Conservation (phyloP, 192 early-diverging fungal genomes). For the Backusella sp. region DNA sequence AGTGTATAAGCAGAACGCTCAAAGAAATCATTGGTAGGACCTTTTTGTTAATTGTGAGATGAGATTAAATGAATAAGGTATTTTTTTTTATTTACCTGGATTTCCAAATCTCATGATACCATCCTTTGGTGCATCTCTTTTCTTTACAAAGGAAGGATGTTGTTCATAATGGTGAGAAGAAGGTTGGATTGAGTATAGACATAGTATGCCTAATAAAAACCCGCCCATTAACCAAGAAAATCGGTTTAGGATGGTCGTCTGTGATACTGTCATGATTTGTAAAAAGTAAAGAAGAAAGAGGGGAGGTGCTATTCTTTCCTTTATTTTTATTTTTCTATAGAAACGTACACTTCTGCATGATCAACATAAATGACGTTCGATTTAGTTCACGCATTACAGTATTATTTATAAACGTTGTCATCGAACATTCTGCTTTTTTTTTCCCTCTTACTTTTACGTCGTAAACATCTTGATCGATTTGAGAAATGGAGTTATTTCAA, state of each 20-base stretch:
- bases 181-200: neutral
- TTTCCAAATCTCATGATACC: conserved; percentile 26
- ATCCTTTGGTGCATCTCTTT: neutral
- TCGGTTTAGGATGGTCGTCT: neutral
- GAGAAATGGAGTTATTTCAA: neutral
- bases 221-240: neutral
- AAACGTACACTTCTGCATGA: neutral
- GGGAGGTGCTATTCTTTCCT: neutral
- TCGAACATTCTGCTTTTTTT: neutral
- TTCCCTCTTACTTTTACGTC: neutral
- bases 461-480: neutral
- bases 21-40: conserved; percentile 69
- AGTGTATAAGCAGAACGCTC: conserved; percentile 63
- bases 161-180: neutral
- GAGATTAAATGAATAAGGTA: neutral
- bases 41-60: conserved; percentile 22
- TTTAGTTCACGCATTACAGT: no score
- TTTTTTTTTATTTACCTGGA: conserved; percentile 26
- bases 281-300: neutral
- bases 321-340: neutral
- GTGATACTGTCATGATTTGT: neutral
- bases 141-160: neutral
- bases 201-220: conserved; percentile 5
- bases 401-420: neutral
- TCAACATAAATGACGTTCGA: neutral